Evolutionary conservation across 148 eudicot genomes (phyloP), one percentile per base, ranked within the genome.

Genomic region (Rhododendron williamsianum): DNA sequence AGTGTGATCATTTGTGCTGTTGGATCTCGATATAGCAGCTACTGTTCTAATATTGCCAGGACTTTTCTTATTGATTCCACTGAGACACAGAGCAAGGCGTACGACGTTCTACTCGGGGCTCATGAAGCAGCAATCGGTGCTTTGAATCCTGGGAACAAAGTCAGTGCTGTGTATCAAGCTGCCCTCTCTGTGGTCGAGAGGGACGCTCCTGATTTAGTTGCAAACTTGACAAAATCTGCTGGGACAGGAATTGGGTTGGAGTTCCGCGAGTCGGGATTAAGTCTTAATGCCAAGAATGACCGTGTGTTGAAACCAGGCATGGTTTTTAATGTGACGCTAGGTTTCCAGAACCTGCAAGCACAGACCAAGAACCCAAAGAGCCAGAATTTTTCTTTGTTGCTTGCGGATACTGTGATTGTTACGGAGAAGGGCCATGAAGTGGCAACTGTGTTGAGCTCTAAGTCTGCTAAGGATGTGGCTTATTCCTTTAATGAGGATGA

Each of bases 221-320:
- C 86, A n/a, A 89, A 93, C 81, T 78, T 97, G 90, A 95, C 99
- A 51, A 95, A 93, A 88, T 89, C 98, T 56, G 99, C 94, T 15
- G 99, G 99, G 27, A 97, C 98, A 12, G 98, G 99, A 12, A 94
- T 95, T 5, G 99, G 98, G 85, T 89, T 97, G 52, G 98, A 97
- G 89, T 97, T 97, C 76, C 93, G 99, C 25, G 99, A 97, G 87
- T 90, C 99, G 4, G 94, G 98, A 10, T 87, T 92, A 69, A 91
- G 67, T 82, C 91, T 97, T 84, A 94, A 93, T 86, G 89, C 89
- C 27, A 97, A 93, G 88, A 97, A 94, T 87, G 96, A 95, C 2
- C 85, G 91, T 43, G 81, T 91, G 58, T 76, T 97, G 89, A 94
- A 92, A 86, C 85, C 91, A 33, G 98, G 98, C 43, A 97, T 97